Evolutionary conservation across 2,329 filamentous ascomycete species (phyloP).

Genomic region (Pseudogymnoascus sp.): DNA sequence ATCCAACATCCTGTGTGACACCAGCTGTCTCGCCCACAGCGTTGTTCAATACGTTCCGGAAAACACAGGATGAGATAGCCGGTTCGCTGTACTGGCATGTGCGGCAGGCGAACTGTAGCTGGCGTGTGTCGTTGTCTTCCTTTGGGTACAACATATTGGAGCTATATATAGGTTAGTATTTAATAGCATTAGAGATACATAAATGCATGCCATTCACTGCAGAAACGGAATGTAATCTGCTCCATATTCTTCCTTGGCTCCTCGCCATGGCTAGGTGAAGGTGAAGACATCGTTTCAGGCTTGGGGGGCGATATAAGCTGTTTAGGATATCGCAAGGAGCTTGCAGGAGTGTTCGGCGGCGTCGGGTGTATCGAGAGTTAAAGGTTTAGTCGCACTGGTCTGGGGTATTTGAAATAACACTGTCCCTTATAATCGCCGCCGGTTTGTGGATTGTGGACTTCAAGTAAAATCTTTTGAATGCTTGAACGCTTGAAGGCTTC

Average conservation of each 20-base stretch:
- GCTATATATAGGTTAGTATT: constrained; percentile 34
- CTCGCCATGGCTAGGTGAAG: constrained; percentile 39
- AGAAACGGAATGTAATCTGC: constrained; percentile 95
- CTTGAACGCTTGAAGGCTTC: not conserved
- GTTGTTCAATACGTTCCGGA: constrained; percentile 87
- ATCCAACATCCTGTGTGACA: constrained; percentile 93
- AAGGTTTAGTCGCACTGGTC: not conserved
- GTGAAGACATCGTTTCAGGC: constrained; percentile 43
- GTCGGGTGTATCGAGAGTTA: not conserved
- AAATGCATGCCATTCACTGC: constrained; percentile 71
- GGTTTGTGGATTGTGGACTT: not conserved
- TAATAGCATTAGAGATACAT: not conserved
- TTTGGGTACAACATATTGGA: constrained; percentile 98
- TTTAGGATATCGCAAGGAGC: not conserved
- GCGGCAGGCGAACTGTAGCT: constrained; percentile 89
- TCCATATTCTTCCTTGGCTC: constrained; percentile 46
- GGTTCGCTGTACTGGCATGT: constrained; percentile 89
- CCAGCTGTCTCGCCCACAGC: constrained; percentile 91
- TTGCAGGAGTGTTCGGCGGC: not conserved
- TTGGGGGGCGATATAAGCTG: not conserved
- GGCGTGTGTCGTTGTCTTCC: constrained; percentile 77
- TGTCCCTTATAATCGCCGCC: not conserved
- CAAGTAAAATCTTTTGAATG: not conserved
- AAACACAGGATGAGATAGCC: constrained; percentile 83
- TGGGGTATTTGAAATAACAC: not conserved